Evolutionary conservation across 805 yeast species (phyloP).

Genomic region (Zygosaccharomyces rouxii): DNA sequence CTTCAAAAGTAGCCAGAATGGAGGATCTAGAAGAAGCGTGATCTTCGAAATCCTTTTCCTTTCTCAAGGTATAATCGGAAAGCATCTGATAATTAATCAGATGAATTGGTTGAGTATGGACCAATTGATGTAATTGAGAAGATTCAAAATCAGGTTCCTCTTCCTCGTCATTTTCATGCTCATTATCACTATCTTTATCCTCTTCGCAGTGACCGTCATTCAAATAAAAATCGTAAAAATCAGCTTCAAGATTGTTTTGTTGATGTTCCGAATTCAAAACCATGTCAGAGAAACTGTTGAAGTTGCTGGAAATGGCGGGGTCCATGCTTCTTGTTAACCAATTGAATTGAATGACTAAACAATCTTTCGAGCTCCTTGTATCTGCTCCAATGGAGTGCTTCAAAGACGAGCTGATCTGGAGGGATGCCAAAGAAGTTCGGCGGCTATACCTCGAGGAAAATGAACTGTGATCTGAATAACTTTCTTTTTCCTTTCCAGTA

Average conservation of each 20-base stretch:
- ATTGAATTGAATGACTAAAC: neutral
- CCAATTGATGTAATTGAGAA: conserved; percentile 15
- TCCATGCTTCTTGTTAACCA: neutral
- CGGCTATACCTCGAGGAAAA: conserved; percentile 1
- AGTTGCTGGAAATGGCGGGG: neutral
- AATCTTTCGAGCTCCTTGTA: neutral
- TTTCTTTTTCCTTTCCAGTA: neutral
- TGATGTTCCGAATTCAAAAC: conserved; percentile 2
- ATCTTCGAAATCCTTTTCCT: neutral
- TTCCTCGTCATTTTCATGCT: conserved; percentile 6
- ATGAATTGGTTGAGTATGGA: conserved; percentile 29
- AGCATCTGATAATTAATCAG: conserved; percentile 13
- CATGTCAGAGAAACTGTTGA: conserved; percentile 2
- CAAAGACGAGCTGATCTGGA: too few relatives aligned
- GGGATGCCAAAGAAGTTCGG: neutral
- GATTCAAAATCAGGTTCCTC: conserved; percentile 11
- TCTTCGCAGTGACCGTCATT: conserved; percentile 8
- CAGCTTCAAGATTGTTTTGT: conserved; percentile 1
- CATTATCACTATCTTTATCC: conserved; percentile 5
- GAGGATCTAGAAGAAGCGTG: conserved; percentile 3
- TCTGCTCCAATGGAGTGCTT: too few relatives aligned
- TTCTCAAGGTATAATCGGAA: conserved; percentile 1
- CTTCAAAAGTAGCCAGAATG: neutral
- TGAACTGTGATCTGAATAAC: neutral
- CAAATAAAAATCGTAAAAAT: conserved; percentile 10